Evolutionary conservation across 1,284 basidiomycete species (phyloP).

Genomic region (Trichosporon sp.): DNA sequence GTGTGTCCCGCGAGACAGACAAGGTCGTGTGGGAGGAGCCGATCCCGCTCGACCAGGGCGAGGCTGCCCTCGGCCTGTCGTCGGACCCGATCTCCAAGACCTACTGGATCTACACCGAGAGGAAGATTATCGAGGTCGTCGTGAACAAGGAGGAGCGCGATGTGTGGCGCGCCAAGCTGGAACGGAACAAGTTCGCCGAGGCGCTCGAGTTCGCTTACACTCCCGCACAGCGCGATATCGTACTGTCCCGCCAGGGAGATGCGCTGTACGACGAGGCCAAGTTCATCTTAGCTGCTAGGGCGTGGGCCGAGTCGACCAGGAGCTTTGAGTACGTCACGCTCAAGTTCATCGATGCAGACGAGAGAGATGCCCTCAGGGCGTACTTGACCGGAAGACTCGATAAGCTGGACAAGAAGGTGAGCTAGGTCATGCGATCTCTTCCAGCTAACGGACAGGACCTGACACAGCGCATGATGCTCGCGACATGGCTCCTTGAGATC

Average conservation of each 20-base stretch:
- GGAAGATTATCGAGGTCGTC: slow-evolving; percentile 85
- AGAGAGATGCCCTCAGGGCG: slow-evolving; percentile 88
- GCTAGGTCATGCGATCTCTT: slow-evolving; percentile 56
- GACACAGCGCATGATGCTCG: slow-evolving; percentile 95
- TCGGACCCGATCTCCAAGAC: slow-evolving; percentile 84
- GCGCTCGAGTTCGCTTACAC: slow-evolving; percentile 82
- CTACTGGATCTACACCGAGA: slow-evolving; percentile 92
- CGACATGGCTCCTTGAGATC: slow-evolving; percentile 98
- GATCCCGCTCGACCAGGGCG: slow-evolving; percentile 69
- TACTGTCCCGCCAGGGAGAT: slow-evolving; percentile 82
- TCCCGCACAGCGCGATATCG: slow-evolving; percentile 77
- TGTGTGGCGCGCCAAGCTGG: slow-evolving; percentile 89
- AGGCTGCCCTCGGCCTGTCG: slow-evolving; percentile 71
- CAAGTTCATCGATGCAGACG: slow-evolving; percentile 83
- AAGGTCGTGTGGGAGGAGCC: slow-evolving; percentile 80
- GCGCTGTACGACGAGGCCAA: slow-evolving; percentile 77
- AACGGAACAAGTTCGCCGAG: slow-evolving; percentile 72
- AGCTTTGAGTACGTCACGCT: slow-evolving; percentile 92
- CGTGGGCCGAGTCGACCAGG: slow-evolving; percentile 83
- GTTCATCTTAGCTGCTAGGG: slow-evolving; percentile 88
- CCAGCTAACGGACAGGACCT: slow-evolving; percentile 65
- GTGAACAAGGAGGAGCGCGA: slow-evolving; percentile 87
- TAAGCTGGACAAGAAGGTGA: slow-evolving; percentile 67
- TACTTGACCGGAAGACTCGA: slow-evolving; percentile 89
- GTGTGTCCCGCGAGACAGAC: slow-evolving; percentile 78